Percentiles rank a stretch among this genome's conserved stretches.
Evolutionary conservation across 768 basidiomycete genomes (phyloP).

Genomic region (Macrolepiota fuliginosa): DNA sequence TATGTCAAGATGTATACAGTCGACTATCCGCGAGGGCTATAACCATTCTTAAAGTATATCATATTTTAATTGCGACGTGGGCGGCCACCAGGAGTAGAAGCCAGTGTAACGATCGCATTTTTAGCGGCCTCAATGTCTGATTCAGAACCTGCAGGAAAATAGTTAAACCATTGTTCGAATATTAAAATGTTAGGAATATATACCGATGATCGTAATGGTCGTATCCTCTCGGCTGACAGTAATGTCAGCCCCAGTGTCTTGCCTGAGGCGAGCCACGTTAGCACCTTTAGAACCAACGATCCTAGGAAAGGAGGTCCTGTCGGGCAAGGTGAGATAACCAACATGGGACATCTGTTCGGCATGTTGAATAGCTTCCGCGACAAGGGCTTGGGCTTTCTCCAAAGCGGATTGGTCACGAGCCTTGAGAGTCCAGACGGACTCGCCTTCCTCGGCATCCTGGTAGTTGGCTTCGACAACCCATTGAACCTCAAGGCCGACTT

Average conservation of each 20-base stretch:
- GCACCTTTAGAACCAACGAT: conserved; percentile 92
- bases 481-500: conserved; percentile 40
- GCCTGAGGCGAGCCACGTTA: conserved; percentile 84
- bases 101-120: conserved; percentile 69
- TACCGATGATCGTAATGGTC: conserved; percentile 85
- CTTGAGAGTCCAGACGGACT: conserved; percentile 82
- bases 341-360: conserved; percentile 75
- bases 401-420: conserved; percentile 75
- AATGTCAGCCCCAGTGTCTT: conserved; percentile 90
- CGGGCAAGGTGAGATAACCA: conserved; percentile 80
- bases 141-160: conserved; percentile 53
- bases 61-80: conserved; percentile 37
- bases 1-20: conserved; percentile 29
- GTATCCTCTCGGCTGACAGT: conserved; percentile 86
- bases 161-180: conserved; percentile 9
- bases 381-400: conserved; percentile 67
- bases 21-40: neutral
- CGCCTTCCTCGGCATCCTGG: conserved; percentile 77
- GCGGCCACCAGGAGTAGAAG: conserved; percentile 34
- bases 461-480: conserved; percentile 85
- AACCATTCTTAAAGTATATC: conserved; percentile 10
- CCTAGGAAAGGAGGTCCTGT: conserved; percentile 85
- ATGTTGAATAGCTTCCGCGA: conserved; percentile 68
- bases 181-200: conserved; percentile 22
- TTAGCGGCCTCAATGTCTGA: conserved; percentile 69